These are phyloP conservation scores for Tubosaeta brunneosetosa DNA, from an alignment of 768 basidiomycete genomes.

Conservation along the genomic window DNA sequence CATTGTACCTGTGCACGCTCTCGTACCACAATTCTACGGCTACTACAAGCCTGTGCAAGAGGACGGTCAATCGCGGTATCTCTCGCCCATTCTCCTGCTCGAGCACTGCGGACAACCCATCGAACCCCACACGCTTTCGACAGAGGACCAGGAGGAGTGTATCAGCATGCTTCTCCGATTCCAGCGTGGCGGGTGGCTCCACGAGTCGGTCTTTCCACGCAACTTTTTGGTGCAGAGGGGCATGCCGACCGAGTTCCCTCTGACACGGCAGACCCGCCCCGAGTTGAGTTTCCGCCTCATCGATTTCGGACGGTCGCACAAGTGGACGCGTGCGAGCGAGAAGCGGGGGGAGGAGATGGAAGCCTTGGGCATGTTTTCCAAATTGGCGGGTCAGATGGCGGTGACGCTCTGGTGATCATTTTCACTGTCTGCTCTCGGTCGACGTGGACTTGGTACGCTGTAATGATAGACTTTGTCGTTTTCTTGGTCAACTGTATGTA, in stretches of 20 bases:
- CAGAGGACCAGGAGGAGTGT: slow-evolving; percentile 41
- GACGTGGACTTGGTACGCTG: background rate
- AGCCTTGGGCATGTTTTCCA: slow-evolving; percentile 3
- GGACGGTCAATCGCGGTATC: background rate
- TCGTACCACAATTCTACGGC: slow-evolving; percentile 64
- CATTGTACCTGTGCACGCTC: slow-evolving; percentile 44
- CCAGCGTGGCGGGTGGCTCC: slow-evolving; percentile 35
- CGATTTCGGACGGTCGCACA: slow-evolving; percentile 43
- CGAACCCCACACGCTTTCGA: slow-evolving; percentile 19
- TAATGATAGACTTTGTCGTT: background rate
- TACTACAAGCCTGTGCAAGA: slow-evolving; percentile 39
- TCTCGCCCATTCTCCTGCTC: slow-evolving; percentile 42
- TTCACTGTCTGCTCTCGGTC: too few relatives aligned
- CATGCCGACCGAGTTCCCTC: slow-evolving; percentile 31
- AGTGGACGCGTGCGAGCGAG: background rate
- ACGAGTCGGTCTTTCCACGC: slow-evolving; percentile 38
- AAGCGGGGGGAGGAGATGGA: slow-evolving; percentile 6
- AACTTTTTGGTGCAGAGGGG: slow-evolving; percentile 45
- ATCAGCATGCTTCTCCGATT: slow-evolving; percentile 38
- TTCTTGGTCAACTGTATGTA: background rate
- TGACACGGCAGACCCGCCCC: background rate
- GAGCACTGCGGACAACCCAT: slow-evolving; percentile 45
- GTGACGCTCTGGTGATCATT: background rate
- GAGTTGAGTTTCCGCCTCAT: slow-evolving; percentile 44
- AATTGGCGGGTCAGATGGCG: background rate